Conservation (phyloP, 1,284 basidiomycete species). For the Moesziomyces parantarcticus region DNA sequence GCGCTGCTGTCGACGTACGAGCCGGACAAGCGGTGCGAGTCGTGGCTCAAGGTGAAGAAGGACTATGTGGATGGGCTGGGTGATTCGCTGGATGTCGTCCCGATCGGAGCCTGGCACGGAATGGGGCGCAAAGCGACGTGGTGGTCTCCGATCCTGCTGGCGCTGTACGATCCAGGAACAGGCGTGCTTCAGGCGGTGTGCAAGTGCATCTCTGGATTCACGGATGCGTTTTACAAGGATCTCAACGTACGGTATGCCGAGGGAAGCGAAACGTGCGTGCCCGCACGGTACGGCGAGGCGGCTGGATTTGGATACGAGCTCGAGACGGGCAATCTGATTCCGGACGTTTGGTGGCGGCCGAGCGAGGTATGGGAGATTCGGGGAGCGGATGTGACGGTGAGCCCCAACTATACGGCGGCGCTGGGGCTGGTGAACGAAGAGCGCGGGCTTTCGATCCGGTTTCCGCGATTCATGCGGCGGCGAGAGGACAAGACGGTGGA, state of each 20-base stretch:
- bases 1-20: slow-evolving; percentile 88
- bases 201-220: slow-evolving; percentile 76
- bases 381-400: slow-evolving; percentile 83
- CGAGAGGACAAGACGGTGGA: slow-evolving; percentile 58
- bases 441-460: slow-evolving; percentile 73
- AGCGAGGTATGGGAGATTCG: slow-evolving; percentile 79
- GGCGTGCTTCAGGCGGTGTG: slow-evolving; percentile 74
- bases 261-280: slow-evolving; percentile 38
- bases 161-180: slow-evolving; percentile 77
- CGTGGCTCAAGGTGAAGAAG: slow-evolving; percentile 75
- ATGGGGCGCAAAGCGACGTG: slow-evolving; percentile 90
- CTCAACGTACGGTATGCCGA: slow-evolving; percentile 48
- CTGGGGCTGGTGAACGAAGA: slow-evolving; percentile 74
- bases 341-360: slow-evolving; percentile 80
- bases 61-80: slow-evolving; percentile 77
- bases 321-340: slow-evolving; percentile 74
- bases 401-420: slow-evolving; percentile 87
- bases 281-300: slow-evolving; percentile 19
- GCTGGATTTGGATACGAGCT: slow-evolving; percentile 46
- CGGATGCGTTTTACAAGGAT: slow-evolving; percentile 81
- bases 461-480: slow-evolving; percentile 68
- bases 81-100: slow-evolving; percentile 66
- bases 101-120: slow-evolving; percentile 81
- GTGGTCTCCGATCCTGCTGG: slow-evolving; percentile 92
- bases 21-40: slow-evolving; percentile 72